Conservation (phyloP, 106 monocot species). For the Acanthochlamys bracteata region DNA sequence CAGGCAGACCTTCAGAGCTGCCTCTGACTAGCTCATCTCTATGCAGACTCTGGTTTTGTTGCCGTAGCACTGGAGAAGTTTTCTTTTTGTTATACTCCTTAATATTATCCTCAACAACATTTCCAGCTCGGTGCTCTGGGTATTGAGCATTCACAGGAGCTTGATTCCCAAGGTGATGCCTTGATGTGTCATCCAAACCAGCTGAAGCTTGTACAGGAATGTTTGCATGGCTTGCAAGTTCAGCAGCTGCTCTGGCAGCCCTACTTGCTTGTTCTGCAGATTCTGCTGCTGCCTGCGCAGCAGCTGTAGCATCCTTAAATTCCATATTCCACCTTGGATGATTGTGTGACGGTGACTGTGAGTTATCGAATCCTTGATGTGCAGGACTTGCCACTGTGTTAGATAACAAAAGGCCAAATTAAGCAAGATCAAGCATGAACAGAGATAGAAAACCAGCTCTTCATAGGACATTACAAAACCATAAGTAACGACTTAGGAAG, state of each 20-base stretch:
- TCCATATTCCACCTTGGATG: slow-evolving; percentile 38
- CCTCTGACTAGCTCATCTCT: slow-evolving; percentile 11
- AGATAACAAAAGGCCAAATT: background rate
- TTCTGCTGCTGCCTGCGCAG: slow-evolving; percentile 89
- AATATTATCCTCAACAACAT: slow-evolving; percentile 1
- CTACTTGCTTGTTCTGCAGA: slow-evolving; percentile 87
- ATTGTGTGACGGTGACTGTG: slow-evolving; percentile 14
- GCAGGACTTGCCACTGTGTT: background rate
- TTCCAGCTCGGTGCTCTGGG: slow-evolving; percentile 13
- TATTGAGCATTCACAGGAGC: background rate
- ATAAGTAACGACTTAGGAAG: background rate
- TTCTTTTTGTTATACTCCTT: slow-evolving; percentile 1
- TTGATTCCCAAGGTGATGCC: slow-evolving; percentile 3
- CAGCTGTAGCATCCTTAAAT: slow-evolving; percentile 81
- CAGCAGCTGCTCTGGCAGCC: slow-evolving; percentile 88
- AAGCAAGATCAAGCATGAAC: background rate
- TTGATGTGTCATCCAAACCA: slow-evolving; percentile 16
- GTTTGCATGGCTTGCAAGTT: slow-evolving; percentile 51
- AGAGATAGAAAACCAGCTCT: background rate
- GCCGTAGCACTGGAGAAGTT: background rate
- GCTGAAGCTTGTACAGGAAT: slow-evolving; percentile 16
- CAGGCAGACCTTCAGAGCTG: slow-evolving; percentile 1
- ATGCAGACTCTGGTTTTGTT: slow-evolving; percentile 4
- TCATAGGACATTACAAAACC: background rate
- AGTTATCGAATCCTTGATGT: slow-evolving; percentile 7